phyloP scores from a whole-genome alignment of 495 filamentous ascomycete genomes.

The Pseudomonodictys pantanalensis region DNA sequence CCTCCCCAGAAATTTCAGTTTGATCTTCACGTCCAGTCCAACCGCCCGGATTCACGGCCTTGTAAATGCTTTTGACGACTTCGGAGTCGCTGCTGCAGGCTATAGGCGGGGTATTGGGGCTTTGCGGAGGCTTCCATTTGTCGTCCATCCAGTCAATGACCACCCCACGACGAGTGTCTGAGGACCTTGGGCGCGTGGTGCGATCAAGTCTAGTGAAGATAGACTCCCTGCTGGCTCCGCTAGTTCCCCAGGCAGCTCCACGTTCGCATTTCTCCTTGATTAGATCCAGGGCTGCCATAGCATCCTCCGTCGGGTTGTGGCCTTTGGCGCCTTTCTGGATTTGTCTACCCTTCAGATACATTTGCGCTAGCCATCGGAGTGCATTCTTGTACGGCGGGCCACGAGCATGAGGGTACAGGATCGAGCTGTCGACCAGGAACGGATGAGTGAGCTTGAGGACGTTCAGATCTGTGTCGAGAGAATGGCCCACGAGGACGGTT shows the following conservation, averaged over 20 bases:
- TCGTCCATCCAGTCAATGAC: constrained; percentile 86
- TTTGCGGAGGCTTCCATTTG: constrained; percentile 69
- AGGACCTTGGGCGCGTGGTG: constrained; percentile 49
- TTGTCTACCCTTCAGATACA: constrained; percentile 73
- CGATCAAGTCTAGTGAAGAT: constrained; percentile 81
- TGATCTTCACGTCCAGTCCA: constrained; percentile 61
- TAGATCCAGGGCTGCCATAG: constrained; percentile 83
- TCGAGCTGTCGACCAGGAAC: constrained; percentile 83
- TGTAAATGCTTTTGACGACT: constrained; percentile 66
- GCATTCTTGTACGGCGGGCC: constrained; percentile 71
- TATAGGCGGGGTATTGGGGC: constrained; percentile 66
- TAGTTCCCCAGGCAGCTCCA: constrained; percentile 76
- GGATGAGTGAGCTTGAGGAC: constrained; percentile 85
- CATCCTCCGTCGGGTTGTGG: constrained; percentile 91
- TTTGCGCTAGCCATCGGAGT: constrained; percentile 78
- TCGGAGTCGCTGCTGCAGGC: constrained; percentile 72
- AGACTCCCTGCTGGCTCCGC: constrained; percentile 70
- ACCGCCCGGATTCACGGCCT: constrained; percentile 67
- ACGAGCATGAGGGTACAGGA: constrained; percentile 79
- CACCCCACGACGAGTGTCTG: constrained; percentile 63
- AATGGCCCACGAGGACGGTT: constrained; percentile 85
- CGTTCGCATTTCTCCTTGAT: constrained; percentile 94
- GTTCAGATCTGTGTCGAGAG: constrained; percentile 81
- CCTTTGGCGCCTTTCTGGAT: constrained; percentile 78
- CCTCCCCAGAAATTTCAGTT: constrained; percentile 63